These are phyloP conservation scores for Singerocomus inundabilis DNA, from an alignment of 1,284 basidiomycete genomes.

Conservation along the genomic window DNA sequence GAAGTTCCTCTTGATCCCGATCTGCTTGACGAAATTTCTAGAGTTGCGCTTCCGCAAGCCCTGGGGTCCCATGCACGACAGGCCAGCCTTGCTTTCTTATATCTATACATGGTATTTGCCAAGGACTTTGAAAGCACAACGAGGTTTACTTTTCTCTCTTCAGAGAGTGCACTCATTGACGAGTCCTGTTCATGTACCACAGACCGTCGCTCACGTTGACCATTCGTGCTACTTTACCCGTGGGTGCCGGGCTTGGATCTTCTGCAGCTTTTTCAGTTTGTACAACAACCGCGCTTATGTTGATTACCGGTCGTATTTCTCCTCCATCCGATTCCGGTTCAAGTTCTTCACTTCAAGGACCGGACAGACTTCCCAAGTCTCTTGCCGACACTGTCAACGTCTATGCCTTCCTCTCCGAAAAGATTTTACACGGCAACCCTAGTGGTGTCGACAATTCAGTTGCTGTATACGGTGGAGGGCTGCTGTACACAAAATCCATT, in stretches of 20 bases:
- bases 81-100: slow-evolving; percentile 86
- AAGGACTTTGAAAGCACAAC: slow-evolving; percentile 39
- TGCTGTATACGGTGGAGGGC: slow-evolving; percentile 89
- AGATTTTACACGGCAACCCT: slow-evolving; percentile 96
- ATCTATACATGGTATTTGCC: slow-evolving; percentile 86
- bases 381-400: slow-evolving; percentile 81
- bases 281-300: slow-evolving; percentile 77
- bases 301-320: slow-evolving; percentile 63
- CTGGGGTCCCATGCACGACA: slow-evolving; percentile 54
- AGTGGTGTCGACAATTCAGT: slow-evolving; percentile 98
- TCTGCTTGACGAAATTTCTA: slow-evolving; percentile 67
- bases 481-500: slow-evolving; percentile 80
- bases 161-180: neutral
- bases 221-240: slow-evolving; percentile 91
- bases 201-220: slow-evolving; percentile 79
- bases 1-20: slow-evolving; percentile 70
- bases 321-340: slow-evolving; percentile 37
- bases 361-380: slow-evolving; percentile 36
- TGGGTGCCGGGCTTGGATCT: slow-evolving; percentile 97
- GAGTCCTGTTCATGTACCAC: neutral
- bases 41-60: slow-evolving; percentile 47
- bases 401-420: slow-evolving; percentile 96
- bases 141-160: slow-evolving; percentile 44
- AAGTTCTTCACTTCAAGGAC: slow-evolving; percentile 20
- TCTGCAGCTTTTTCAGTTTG: slow-evolving; percentile 95